These are phyloP conservation scores for Chrysopogon serrulatus DNA, from an alignment of 176 grass and related monocot genomes.

Conservation along the genomic window DNA sequence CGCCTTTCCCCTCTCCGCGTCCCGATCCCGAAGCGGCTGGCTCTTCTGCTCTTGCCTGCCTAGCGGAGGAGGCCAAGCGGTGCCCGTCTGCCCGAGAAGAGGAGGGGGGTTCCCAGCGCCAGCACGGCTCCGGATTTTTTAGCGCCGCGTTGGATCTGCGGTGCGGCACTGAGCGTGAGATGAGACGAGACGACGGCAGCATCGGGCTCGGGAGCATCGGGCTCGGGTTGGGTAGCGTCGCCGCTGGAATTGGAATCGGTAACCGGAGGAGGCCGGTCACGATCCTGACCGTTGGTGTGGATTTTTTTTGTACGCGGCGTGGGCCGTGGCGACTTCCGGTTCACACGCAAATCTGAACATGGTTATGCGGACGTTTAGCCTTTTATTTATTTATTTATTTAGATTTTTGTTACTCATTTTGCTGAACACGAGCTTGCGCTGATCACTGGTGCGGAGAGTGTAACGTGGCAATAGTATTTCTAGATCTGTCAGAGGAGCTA, in stretches of 20 bases:
- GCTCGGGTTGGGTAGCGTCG: not conserved
- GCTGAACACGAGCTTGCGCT: too few species aligned
- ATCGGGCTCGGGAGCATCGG: not conserved
- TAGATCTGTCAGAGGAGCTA: too few species aligned
- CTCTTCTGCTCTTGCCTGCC: slow-evolving; percentile 6
- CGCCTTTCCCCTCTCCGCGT: slow-evolving; percentile 51
- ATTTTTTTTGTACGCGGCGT: not conserved
- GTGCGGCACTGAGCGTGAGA: not conserved
- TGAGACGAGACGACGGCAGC: not conserved
- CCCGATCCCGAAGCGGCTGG: slow-evolving; percentile 55
- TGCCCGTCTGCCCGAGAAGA: slow-evolving; percentile 19
- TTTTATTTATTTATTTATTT: too few species aligned
- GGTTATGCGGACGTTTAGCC: too few species aligned
- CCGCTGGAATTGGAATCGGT: not conserved
- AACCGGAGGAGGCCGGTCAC: too few species aligned
- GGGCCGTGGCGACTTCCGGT: not conserved
- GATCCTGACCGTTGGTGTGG: too few species aligned
- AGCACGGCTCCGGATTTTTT: slow-evolving; percentile 45
- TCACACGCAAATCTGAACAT: not conserved
- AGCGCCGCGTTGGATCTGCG: slow-evolving; percentile 22
- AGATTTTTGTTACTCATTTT: too few species aligned
- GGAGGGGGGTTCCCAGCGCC: slow-evolving; percentile 18
- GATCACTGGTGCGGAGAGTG: too few species aligned
- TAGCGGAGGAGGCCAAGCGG: slow-evolving; percentile 33
- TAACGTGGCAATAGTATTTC: too few species aligned